Evolutionary conservation across 208 protist genomes (phyloP), one percentile per base, ranked within the genome.

Genomic region (Trypanosoma platydactyli): DNA sequence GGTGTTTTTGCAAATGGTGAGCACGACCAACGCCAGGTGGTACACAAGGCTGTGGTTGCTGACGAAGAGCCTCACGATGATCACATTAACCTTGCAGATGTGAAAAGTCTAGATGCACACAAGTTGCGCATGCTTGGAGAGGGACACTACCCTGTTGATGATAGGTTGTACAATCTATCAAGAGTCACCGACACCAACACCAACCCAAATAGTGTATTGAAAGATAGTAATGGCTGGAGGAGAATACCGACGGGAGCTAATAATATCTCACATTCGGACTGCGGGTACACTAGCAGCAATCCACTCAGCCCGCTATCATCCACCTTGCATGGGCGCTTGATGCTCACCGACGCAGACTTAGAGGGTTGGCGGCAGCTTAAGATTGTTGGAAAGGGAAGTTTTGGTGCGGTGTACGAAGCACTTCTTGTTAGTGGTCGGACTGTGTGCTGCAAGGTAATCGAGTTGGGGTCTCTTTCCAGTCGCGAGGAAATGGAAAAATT

Each of bases 351-450:
- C 45, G 77, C 73, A 49, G 84, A 91, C 49, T 58, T 94, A 22
- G 75, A 91, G 56, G 79, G 79, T 18, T 94, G 89, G 84, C 72
- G 67, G 24, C 71, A 73, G 60, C 57, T 92, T 5, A 84, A 85
- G 62, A 90, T 88, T 60, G 80, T 94, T 54, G 89, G 89, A 61
- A 91, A 92, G 63, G 89, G 89, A 20, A 92, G 86, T 71, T 94
- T 94, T 70, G 89, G 89, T 50, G 84, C 86, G 29, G 89, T 92
- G 29, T 92, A 88, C 69, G 83, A 91, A 46, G 86, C 86, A 4
- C 74, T 86, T 15, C 77, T 94, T 61, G 56, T 66, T 38, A 88
- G 76, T 64, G 83, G 83, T 13, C 77, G 79, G 22, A 94, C 82
- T 6, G 89, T 94, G 24, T 94, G 89, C 69, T 88, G 81, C 64